Evolutionary conservation across 441 rosid species (phyloP), one percentile per base, ranked within the genome.

Genomic region (Populus hybrid): DNA sequence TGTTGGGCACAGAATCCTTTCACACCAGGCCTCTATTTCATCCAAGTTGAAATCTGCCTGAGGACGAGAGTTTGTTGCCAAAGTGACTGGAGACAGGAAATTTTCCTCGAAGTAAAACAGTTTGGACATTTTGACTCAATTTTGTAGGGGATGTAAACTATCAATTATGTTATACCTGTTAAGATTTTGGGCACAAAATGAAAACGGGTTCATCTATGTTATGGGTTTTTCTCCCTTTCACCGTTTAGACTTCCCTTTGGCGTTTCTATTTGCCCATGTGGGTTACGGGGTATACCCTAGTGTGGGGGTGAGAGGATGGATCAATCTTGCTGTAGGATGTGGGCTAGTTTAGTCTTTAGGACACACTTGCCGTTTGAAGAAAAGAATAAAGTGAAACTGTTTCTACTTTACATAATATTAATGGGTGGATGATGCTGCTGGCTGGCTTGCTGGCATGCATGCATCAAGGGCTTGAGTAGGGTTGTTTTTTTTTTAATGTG

Each of bases 1-100:
- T 30, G 95, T 91, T 2, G 99, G 99, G 61, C 99, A 94, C 88
- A 84, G 94, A 80, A 84, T 80, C 81, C 98, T 94, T 35, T 94
- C 98, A 38, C 87, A 92, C 78, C 85, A 92, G 76, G 97, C 99
- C 11, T 82, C 98, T 12, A 72, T 90, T 24, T 90, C 99, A 8
- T 40, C 93, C 83, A 96, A 96, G 86, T 79, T 90, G 83, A 96
- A 96, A 87, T 93, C 98, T 79, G 87, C 92, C 69, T 92, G 89
- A 93, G 20, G 2, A 26, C 24, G 72, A 46, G 32, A 77, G 24
- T 57, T 70, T 65, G 40, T 46, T 73, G 23, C n/a, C 53, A 30
- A 30, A 16, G 57, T 50, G n/a, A 50, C 57, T 50, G 57, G 57
- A 14, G 20, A 50, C 57, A 50, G n/a, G 57, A 50, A 14, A 14